Evolutionary conservation across 1,139 yeast species (phyloP).

Genomic region (Hyphopichia pseudoburtonii): DNA sequence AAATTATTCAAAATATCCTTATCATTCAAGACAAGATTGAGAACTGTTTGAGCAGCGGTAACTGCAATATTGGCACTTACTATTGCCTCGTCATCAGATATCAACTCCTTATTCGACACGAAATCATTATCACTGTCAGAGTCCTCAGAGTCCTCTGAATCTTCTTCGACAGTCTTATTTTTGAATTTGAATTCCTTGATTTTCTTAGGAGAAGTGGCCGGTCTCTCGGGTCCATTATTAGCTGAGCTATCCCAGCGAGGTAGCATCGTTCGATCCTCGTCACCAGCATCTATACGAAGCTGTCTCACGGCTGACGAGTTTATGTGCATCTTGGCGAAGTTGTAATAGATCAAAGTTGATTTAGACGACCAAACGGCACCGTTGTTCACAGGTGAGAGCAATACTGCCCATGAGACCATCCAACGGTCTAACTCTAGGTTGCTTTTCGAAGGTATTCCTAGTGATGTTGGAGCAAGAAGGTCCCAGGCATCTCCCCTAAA

Average conservation of each 20-base stretch:
- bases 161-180: constrained; percentile 11
- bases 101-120: constrained; percentile 37
- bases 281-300: constrained; percentile 35
- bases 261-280: constrained; percentile 24
- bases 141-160: constrained; percentile 28
- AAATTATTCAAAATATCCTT: constrained; percentile 57
- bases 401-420: constrained; percentile 82
- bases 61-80: constrained; percentile 52
- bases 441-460: constrained; percentile 68
- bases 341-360: constrained; percentile 67
- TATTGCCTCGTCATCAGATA: constrained; percentile 34
- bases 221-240: constrained; percentile 3
- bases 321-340: constrained; percentile 74
- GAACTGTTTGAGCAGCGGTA: constrained; percentile 63
- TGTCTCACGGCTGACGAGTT: constrained; percentile 57
- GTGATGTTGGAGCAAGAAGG: constrained; percentile 54
- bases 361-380: constrained; percentile 72
- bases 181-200: constrained; percentile 7
- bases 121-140: constrained; percentile 32
- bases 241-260: constrained; percentile 37
- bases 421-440: constrained; percentile 70
- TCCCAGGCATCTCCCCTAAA: constrained; percentile 66
- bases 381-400: constrained; percentile 57
- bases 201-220: constrained; percentile 7
- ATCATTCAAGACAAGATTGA: constrained; percentile 59